Evolutionary conservation across 1,139 yeast genomes (phyloP).

Genomic region (Pichia sp.): DNA sequence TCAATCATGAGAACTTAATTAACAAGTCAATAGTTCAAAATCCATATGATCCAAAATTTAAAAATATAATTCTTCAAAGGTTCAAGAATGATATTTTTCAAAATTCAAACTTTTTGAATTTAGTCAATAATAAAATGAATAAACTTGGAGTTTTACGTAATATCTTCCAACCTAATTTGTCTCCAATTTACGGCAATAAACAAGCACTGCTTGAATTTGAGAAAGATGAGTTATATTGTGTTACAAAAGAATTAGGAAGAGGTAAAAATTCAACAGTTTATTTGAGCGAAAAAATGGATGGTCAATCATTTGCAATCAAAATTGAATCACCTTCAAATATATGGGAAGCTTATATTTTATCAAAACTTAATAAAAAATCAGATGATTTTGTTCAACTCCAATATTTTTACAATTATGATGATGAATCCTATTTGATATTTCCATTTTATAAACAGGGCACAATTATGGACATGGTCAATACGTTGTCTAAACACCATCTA

Average conservation of each 20-base stretch:
- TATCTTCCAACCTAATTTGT: slow-evolving; percentile 43
- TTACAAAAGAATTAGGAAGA: slow-evolving; percentile 61
- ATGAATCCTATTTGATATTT: slow-evolving; percentile 69
- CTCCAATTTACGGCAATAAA: slow-evolving; percentile 35
- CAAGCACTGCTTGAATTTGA: slow-evolving; percentile 41
- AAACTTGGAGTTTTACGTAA: slow-evolving; percentile 36
- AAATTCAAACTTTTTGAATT: slow-evolving; percentile 16
- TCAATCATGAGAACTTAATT: background rate
- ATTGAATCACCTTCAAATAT: slow-evolving; percentile 63
- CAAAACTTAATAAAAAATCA: slow-evolving; percentile 42
- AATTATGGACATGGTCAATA: slow-evolving; percentile 62
- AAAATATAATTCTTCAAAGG: slow-evolving; percentile 28
- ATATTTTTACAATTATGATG: slow-evolving; percentile 51
- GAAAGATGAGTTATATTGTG: slow-evolving; percentile 43
- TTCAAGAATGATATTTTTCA: slow-evolving; percentile 25
- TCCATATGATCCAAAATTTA: slow-evolving; percentile 30
- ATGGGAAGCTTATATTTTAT: slow-evolving; percentile 80
- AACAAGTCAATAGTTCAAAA: slow-evolving; percentile 18
- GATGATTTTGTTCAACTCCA: slow-evolving; percentile 42
- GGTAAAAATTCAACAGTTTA: slow-evolving; percentile 82
- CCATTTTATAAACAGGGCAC: slow-evolving; percentile 75
- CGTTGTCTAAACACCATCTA: slow-evolving; percentile 31
- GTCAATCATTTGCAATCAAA: slow-evolving; percentile 60
- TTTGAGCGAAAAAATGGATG: slow-evolving; percentile 60
- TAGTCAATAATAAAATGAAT: slow-evolving; percentile 5